Evolutionary conservation across 2,329 filamentous ascomycete species (phyloP).

Genomic region (Aspergillus pseudoglaucus): DNA sequence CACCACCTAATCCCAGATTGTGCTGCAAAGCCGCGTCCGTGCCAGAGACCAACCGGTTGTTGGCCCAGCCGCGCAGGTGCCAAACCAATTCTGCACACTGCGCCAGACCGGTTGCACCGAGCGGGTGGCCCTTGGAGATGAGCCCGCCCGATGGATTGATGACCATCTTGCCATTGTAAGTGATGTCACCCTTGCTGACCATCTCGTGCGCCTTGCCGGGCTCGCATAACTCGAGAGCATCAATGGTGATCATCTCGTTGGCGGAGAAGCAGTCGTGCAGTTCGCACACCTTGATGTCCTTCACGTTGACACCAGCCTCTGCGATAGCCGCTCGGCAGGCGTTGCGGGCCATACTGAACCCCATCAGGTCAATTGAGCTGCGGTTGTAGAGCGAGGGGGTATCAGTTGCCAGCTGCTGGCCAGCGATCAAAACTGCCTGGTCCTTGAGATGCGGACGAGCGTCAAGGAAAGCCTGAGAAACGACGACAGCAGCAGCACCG

Average conservation of each 20-base stretch:
- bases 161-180: constrained; percentile 74
- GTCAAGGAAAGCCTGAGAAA: constrained; percentile 83
- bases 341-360: constrained; percentile 72
- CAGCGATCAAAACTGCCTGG: constrained; percentile 82
- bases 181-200: constrained; percentile 80
- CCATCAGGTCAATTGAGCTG: constrained; percentile 80
- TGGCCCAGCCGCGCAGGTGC: constrained; percentile 94
- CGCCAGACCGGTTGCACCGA: constrained; percentile 89
- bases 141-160: constrained; percentile 92
- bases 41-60: constrained; percentile 66
- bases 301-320: constrained; percentile 59
- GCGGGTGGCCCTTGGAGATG: constrained; percentile 92
- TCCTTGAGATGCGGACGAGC: constrained; percentile 72
- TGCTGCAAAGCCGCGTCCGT: constrained; percentile 78
- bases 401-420: constrained; percentile 83
- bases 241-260: constrained; percentile 87
- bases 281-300: constrained; percentile 77
- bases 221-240: constrained; percentile 72
- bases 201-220: constrained; percentile 86
- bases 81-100: constrained; percentile 93
- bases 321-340: constrained; percentile 64
- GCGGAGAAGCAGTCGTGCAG: constrained; percentile 95
- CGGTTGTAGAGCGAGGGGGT: constrained; percentile 69
- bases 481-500: constrained; percentile 78
- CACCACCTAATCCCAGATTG: constrained; percentile 86